Base-by-base conservation (phyloP, 768 basidiomycete genomes). In the Kwoniella sp. region DNA sequence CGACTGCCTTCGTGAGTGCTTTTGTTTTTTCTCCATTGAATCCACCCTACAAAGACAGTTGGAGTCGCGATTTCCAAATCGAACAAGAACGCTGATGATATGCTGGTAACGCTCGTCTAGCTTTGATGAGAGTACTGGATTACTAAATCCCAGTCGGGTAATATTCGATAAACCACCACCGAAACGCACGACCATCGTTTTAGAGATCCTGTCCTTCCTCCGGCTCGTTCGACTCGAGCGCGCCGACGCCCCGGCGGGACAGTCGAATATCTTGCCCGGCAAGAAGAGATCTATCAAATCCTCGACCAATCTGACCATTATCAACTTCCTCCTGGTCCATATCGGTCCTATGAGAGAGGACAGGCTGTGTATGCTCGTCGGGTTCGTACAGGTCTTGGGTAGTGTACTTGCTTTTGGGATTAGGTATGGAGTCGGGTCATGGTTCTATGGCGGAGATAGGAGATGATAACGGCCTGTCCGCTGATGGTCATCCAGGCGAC, bases 381-480 rank as follows among this genome's bases (percentile, higher is more conserved):
- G 92, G 69, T 82, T 78, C 27, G 82, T 89, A 17, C 95, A 97
- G 84, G 88, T 89, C 55, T 81, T 83, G 10, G 90, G 94, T 49
- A 96, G 92, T 79, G 71, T 86, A 3, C 58, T 90, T 10, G 96
- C 91, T 8, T 98, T 98, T 78, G 82, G 84, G 22, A 85, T 98
- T 30, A 84, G 95, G 70, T 97, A 99, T 72, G 94, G 93, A 9
- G 83, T 94, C 13, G 92, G 92, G 2, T 85, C 89, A 51, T 83
- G 95, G 58, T 85, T 96, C 48, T 99, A 96, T 77, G 94, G 95
- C 73, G 92, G 91, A 10, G 91, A 92, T 81, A 84, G 94, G 77
- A 83, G 91, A 76, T 92, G 58, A 67, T 26, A 26, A 19, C 17
- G 56, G 52, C 40, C 10, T 57, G 33, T 3, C 21, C 8, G n/a